Conservation (phyloP, 768 basidiomycete genomes). For the Mycena vulgaris region DNA sequence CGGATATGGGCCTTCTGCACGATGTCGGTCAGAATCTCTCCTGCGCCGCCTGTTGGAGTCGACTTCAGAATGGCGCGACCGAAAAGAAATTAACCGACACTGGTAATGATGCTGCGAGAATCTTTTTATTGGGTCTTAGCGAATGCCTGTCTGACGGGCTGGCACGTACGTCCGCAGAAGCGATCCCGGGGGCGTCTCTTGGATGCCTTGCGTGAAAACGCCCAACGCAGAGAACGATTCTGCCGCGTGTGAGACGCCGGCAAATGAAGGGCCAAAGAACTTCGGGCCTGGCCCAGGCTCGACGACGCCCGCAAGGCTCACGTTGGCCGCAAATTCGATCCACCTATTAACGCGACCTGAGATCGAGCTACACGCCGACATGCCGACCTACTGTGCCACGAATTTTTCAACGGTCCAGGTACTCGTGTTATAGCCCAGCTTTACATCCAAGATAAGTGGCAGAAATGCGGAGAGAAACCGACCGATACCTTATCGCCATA, state of each 20-base stretch:
- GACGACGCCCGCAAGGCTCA: constrained; percentile 38
- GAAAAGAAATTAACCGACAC: constrained; percentile 40
- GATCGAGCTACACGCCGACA: background rate
- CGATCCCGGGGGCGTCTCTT: constrained; percentile 55
- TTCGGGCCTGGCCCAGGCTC: constrained; percentile 15
- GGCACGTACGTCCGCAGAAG: constrained; percentile 54
- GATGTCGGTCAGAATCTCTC: constrained; percentile 55
- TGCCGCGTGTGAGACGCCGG: constrained; percentile 46
- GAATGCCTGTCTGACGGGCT: background rate
- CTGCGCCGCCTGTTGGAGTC: constrained; percentile 52
- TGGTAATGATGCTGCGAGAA: constrained; percentile 65
- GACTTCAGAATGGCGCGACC: background rate
- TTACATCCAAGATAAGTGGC: constrained; percentile 42
- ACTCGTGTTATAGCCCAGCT: constrained; percentile 45
- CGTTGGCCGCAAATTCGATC: constrained; percentile 53
- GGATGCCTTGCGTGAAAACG: constrained; percentile 56
- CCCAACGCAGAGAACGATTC: constrained; percentile 57
- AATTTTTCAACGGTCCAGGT: constrained; percentile 49
- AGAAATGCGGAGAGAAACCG: constrained; percentile 47
- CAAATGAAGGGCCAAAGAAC: constrained; percentile 49
- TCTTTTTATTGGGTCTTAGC: constrained; percentile 38
- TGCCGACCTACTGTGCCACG: constrained; percentile 45
- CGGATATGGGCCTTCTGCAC: constrained; percentile 56
- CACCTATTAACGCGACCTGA: constrained; percentile 42
- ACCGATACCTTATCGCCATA: constrained; percentile 48